phyloP scores from a whole-genome alignment of 768 basidiomycete genomes.

The Tylopilus sp. region DNA sequence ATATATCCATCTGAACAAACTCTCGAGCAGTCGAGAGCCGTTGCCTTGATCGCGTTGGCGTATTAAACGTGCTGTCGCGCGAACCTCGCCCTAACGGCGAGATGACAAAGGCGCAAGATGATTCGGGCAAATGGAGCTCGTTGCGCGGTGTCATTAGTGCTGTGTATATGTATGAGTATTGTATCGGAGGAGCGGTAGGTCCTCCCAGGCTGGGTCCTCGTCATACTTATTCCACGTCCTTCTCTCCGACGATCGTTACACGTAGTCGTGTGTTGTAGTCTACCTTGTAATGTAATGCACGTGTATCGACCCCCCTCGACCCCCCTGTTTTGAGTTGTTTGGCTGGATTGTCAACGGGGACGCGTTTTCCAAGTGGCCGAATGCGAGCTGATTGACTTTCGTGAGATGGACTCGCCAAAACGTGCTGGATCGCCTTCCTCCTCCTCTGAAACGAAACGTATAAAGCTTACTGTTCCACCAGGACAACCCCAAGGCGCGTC shows the following conservation, averaged over 20 bases:
- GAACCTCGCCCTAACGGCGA: not conserved
- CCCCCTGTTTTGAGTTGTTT: constrained; percentile 24
- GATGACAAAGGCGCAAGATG: not conserved
- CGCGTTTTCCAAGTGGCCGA: constrained; percentile 17
- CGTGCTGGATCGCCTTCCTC: constrained; percentile 57
- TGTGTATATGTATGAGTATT: not conserved
- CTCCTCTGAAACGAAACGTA: constrained; percentile 54
- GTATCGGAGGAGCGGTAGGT: not conserved
- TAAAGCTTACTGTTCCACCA: constrained; percentile 49
- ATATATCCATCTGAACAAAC: constrained; percentile 85
- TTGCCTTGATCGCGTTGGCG: constrained; percentile 14
- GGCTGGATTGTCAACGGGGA: not conserved
- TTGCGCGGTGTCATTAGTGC: no score
- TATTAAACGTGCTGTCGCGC: not conserved
- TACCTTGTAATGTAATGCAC: not conserved
- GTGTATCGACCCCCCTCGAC: constrained; percentile 8
- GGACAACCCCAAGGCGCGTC: constrained; percentile 59
- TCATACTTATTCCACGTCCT: not conserved
- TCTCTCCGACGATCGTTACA: not conserved
- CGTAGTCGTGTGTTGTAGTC: not conserved
- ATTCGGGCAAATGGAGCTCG: not conserved
- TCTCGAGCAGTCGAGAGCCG: constrained; percentile 49
- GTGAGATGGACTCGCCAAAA: constrained; percentile 61
- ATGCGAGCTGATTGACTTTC: constrained; percentile 24
- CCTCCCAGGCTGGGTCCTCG: not conserved